phyloP scores from a whole-genome alignment of 495 filamentous ascomycete genomes.

The Aspergillus olivimuriae region DNA sequence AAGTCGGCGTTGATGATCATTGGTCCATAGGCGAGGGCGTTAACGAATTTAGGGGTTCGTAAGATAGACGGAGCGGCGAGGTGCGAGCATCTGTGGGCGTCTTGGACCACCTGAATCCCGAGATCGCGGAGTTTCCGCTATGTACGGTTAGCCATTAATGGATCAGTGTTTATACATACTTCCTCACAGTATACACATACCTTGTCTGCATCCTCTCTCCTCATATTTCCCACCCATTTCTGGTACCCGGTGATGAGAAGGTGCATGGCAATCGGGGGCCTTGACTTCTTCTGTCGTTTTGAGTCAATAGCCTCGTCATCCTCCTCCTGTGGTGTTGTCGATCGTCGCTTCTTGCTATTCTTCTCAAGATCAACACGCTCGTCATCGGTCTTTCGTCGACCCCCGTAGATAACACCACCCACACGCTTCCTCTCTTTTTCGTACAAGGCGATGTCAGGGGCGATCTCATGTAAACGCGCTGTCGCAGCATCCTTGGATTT shows the following conservation, averaged over 20 bases:
- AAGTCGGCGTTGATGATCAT: constrained; percentile 70
- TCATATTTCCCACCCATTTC: constrained; percentile 61
- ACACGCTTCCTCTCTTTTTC: constrained; percentile 90
- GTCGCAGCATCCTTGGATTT: constrained; percentile 81
- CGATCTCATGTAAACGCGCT: constrained; percentile 65
- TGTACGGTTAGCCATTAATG: constrained; percentile 17
- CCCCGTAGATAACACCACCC: constrained; percentile 76
- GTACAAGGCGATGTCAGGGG: constrained; percentile 78
- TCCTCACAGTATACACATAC: constrained; percentile 42
- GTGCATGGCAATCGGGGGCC: constrained; percentile 57
- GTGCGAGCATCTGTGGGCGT: constrained; percentile 70
- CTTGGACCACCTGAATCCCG: constrained; percentile 72
- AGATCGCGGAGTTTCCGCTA: constrained; percentile 77
- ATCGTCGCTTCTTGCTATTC: constrained; percentile 34
- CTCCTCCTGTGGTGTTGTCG: constrained; percentile 39
- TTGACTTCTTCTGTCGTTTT: constrained; percentile 58
- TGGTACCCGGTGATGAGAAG: constrained; percentile 75
- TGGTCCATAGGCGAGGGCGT: constrained; percentile 71
- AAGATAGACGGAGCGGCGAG: constrained; percentile 81
- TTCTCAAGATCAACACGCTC: constrained; percentile 30
- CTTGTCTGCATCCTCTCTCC: constrained; percentile 71
- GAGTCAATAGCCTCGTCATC: constrained; percentile 44
- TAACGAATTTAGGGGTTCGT: constrained; percentile 88
- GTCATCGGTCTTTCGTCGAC: constrained; percentile 47
- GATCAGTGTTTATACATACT: constrained; percentile 1